Conservation (phyloP, 371 early-diverging fungal genomes). For the Catenaria anguillulae region DNA sequence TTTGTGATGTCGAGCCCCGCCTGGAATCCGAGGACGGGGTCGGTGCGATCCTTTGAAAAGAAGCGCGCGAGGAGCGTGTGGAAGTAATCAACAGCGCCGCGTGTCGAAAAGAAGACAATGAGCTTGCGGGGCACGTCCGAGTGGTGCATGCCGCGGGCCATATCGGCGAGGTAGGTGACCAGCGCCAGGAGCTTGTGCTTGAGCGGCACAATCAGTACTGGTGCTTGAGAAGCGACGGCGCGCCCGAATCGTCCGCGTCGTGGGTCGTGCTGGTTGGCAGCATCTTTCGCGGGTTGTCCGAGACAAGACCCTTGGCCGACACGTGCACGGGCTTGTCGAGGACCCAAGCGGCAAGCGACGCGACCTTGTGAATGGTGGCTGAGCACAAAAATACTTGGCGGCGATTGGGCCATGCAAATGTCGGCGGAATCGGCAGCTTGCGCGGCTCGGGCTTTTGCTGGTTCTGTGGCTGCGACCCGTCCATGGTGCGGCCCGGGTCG, state of each 20-base stretch:
- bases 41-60: background rate
- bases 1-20: background rate
- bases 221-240: conserved; percentile 75
- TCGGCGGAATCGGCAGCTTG: conserved; percentile 9
- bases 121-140: conserved; percentile 32
- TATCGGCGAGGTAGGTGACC: conserved; percentile 43
- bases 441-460: background rate
- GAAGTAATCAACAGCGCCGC: conserved; percentile 87
- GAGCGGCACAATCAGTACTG: conserved; percentile 64
- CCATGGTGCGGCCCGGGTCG: background rate
- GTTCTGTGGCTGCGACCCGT: conserved; percentile 9
- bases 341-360: conserved; percentile 57
- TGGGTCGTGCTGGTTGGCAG: no score
- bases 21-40: background rate
- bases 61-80: conserved; percentile 42
- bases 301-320: conserved; percentile 2
- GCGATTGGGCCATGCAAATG: conserved; percentile 40
- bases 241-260: conserved; percentile 12
- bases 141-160: conserved; percentile 17
- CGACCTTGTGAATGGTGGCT: conserved; percentile 79
- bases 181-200: conserved; percentile 82
- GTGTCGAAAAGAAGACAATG: conserved; percentile 78
- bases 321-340: conserved; percentile 44
- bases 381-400: conserved; percentile 84
- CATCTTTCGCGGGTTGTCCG: no score